Base-by-base conservation (phyloP, 306 rosid genomes). In the Sphenostylis stenocarpa region DNA sequence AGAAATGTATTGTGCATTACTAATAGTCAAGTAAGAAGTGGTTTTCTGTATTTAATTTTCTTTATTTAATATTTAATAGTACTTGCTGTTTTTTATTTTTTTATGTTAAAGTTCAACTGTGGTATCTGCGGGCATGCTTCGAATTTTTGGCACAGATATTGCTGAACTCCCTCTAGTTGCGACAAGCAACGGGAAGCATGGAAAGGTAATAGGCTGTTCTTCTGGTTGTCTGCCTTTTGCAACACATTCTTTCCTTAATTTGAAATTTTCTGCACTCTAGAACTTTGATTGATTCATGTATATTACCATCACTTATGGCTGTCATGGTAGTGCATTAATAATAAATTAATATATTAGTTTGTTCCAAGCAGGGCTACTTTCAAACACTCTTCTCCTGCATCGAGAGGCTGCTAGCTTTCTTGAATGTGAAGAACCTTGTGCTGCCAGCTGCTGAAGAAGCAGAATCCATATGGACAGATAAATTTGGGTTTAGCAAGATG, bases 151-250 rank as follows among this genome's bases (percentile, higher is more conserved):
- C 77, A 84, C 72, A 73, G 95, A 94, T 73, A 78, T 90, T 70
- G 98, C 98, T 21, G 98, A 94, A 78, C 93, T 94, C n/a, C 97
- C 98, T 36, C 80, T 94, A 84, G 98, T 92, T 77, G 98, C 98
- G 17, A 91, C 98, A 19, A 90, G 91, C 70, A 91, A 85, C 17
- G 80, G 84, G 75, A 85, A 86, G 82, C 98, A 92, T 39, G 98
- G 98, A 69, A 91, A 91, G 96, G 98, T 90, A 80, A 23, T 79
- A 34, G 72, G 21, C 56, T 60, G 26, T 17, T 39, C 60, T 76
- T 38, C 39, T 23, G 34, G 26, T 76, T 64, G 38, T 73, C 52
- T 67, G 23, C 64, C 66, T 56, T 21, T 64, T 68, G 34, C 67
- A 44, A 56, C 31, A 36, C 53, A 56, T 41, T 55, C 67, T 60